Evolutionary conservation across 495 filamentous ascomycete species (phyloP), one percentile per base, ranked within the genome.

Genomic region (Immersiella caudata): DNA sequence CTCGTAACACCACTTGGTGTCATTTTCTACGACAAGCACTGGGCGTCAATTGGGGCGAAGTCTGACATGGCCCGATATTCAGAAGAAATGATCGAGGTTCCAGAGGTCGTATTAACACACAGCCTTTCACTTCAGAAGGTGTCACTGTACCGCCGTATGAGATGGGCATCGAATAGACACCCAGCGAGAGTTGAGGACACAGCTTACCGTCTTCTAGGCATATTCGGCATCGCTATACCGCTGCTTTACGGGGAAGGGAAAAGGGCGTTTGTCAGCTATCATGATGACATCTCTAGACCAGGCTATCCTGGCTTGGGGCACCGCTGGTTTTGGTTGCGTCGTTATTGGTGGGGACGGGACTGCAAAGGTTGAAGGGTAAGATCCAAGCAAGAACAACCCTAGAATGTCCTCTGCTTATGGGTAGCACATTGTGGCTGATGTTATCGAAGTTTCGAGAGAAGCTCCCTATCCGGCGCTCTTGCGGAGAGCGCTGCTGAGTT

Each of bases 111-210:
- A 20, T 18, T 54, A 18, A 54, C 6, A 6, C 50, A 54, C 50
- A 24, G n/a, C 6, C 6, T 24, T 5, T 6, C 5, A 6, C 18
- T 54, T 5, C 21, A n/a, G 16, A 18, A 24, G 5, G 50, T n/a
- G 5, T 54, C 50, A 5, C 6, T 24, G 5, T 54, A 54, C 16
- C 18, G 21, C 16, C 16, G 50, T n/a, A 54, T 54, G 50, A 54
- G 16, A 54, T 73, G 71, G 71, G 69, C 69, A 12, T 46, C 71
- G 1, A 49, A 59, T 3, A 35, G 71, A 7, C 20, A 67, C n/a
- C 72, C 71, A 0, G 68, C 71, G n/a, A 60, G 66, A 7, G n/a
- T 67, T 8, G 71, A 71, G 49, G 71, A 72, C 33, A 56, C 52
- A 26, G 71, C 71, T 16, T 73, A 69, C 22, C 68, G 60, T 8